Evolutionary conservation across 2,329 filamentous ascomycete species (phyloP).

Genomic region (Cladosporium halotolerans): DNA sequence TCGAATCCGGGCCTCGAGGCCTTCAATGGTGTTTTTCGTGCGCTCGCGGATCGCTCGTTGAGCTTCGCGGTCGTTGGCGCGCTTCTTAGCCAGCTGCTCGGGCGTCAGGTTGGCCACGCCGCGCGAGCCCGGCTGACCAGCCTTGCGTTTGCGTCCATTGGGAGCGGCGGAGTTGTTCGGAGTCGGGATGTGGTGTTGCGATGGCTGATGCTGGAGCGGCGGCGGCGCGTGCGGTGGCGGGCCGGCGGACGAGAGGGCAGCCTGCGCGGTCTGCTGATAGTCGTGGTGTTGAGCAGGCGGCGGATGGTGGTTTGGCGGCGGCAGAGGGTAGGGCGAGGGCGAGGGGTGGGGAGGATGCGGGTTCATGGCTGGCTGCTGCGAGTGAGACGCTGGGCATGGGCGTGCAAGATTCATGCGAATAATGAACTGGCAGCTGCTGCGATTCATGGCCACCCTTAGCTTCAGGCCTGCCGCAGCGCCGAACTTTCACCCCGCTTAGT

Average conservation of each 20-base stretch:
- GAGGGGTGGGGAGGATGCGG: slow-evolving; percentile 2
- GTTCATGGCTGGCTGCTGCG: slow-evolving; percentile 4
- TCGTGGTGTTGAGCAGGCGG: slow-evolving; percentile 3
- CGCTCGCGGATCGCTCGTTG: slow-evolving; percentile 79
- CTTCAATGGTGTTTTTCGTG: slow-evolving; percentile 73
- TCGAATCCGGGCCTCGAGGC: slow-evolving; percentile 63
- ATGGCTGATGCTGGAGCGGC: not conserved
- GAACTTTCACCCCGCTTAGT: too few relatives aligned
- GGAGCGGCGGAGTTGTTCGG: slow-evolving; percentile 14
- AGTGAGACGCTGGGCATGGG: slow-evolving; percentile 1
- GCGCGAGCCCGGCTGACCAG: slow-evolving; percentile 43
- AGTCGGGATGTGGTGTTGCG: slow-evolving; percentile 10
- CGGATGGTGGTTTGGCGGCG: slow-evolving; percentile 3
- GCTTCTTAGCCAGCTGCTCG: slow-evolving; percentile 81
- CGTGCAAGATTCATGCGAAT: not conserved
- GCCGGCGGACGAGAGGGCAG: not conserved
- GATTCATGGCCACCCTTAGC: too few relatives aligned
- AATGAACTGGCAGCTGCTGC: too few relatives aligned
- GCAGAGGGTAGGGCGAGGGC: slow-evolving; percentile 5
- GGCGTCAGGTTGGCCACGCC: slow-evolving; percentile 83
- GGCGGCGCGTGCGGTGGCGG: not conserved
- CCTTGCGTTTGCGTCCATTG: slow-evolving; percentile 28
- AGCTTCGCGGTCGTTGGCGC: slow-evolving; percentile 84
- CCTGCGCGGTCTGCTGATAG: slow-evolving; percentile 4
- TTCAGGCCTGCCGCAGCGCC: too few relatives aligned